phyloP scores from a whole-genome alignment of 768 basidiomycete species.

The Auricularia sp. region DNA sequence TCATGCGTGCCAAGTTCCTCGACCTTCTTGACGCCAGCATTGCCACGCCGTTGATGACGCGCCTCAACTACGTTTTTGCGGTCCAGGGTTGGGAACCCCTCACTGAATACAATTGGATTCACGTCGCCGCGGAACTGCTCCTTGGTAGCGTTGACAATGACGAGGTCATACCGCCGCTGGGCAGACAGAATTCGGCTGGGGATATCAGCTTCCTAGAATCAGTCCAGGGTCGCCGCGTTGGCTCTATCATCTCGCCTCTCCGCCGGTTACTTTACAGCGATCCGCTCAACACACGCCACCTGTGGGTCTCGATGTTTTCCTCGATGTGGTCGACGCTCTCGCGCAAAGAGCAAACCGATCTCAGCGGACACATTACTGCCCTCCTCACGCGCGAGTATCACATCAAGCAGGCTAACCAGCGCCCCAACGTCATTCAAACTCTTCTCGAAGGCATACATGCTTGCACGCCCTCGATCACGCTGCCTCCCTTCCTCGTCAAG shows the following conservation, averaged over 20 bases:
- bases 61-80: conserved; percentile 82
- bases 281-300: conserved; percentile 61
- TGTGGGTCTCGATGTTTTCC: conserved; percentile 84
- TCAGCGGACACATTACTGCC: conserved; percentile 81
- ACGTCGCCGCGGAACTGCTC: conserved; percentile 80
- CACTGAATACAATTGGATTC: conserved; percentile 89
- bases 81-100: conserved; percentile 94
- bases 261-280: conserved; percentile 80
- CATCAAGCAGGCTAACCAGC: conserved; percentile 73
- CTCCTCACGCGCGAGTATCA: conserved; percentile 92
- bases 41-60: conserved; percentile 68
- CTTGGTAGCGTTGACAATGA: conserved; percentile 54
- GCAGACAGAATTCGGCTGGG: conserved; percentile 57
- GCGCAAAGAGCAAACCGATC: conserved; percentile 77
- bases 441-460: conserved; percentile 74
- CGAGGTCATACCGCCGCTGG: conserved; percentile 24
- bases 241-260: conserved; percentile 50
- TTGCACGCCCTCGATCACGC: conserved; percentile 77
- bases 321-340: conserved; percentile 78
- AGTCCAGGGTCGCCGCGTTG: conserved; percentile 58
- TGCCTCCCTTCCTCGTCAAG: conserved; percentile 92
- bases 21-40: conserved; percentile 85
- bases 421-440: conserved; percentile 89
- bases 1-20: conserved; percentile 74
- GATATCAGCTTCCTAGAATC: conserved; percentile 75